Percentiles rank a stretch among this genome's conserved stretches.
phyloP scores from a whole-genome alignment of 2,329 filamentous ascomycete genomes.

The Emmonsiellopsis sp. region DNA sequence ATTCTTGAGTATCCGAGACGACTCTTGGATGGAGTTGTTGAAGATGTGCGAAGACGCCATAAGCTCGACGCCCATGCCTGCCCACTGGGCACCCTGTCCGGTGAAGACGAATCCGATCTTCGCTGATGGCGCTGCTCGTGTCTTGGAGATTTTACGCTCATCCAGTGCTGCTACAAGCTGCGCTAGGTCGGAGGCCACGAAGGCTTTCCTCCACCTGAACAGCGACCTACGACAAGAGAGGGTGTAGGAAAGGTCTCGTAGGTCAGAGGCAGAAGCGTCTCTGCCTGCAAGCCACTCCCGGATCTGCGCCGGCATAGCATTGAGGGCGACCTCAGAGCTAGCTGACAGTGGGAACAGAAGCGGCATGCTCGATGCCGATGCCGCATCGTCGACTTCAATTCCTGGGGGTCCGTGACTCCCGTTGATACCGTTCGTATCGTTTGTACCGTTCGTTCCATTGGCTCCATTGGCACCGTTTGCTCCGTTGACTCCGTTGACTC shows the following conservation, averaged over 20 bases:
- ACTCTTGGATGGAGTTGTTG: background rate
- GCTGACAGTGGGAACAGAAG: background rate
- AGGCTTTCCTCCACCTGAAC: background rate
- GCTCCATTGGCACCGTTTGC: background rate
- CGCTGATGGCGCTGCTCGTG: background rate
- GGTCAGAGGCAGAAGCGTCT: background rate
- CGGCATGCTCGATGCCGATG: background rate
- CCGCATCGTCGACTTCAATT: background rate
- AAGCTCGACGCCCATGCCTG: slow-evolving; percentile 15
- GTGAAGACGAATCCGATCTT: slow-evolving; percentile 23
- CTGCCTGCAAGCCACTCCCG: background rate
- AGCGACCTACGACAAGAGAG: background rate
- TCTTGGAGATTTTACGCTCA: background rate
- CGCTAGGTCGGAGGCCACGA: background rate
- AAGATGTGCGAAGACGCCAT: slow-evolving; percentile 3
- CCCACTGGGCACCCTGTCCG: slow-evolving; percentile 19
- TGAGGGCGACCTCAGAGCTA: background rate
- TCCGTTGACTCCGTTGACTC: background rate
- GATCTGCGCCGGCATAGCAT: background rate
- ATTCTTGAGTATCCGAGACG: background rate
- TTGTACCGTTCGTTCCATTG: background rate
- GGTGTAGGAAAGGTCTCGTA: background rate
- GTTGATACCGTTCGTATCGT: background rate
- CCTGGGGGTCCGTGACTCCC: background rate
- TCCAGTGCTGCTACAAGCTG: background rate